Base-by-base conservation (phyloP, 805 yeast species). In the Ogataea chonburiensis region DNA sequence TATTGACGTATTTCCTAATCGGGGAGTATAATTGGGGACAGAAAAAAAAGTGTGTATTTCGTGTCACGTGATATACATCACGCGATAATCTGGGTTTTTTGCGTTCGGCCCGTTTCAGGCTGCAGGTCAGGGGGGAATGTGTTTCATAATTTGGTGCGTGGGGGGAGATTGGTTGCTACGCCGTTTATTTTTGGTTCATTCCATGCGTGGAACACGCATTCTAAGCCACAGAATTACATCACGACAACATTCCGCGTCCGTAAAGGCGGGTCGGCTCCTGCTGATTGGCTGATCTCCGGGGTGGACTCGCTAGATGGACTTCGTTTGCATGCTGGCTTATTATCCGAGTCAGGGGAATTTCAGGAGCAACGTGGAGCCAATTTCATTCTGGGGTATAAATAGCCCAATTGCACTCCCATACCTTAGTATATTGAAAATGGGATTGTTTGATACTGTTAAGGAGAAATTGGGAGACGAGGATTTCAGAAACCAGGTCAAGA, bases 371-470 rank as follows among this genome's bases (percentile, higher is more conserved):
- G 23, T 22, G 13, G 15, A 20, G 12, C 30, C n/a, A 28, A 26
- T 35, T 35, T 35, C 39, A 35, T 11, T 13, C 26, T 24, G 26
- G 15, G 17, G n/a, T 35, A 35, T 35, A 35, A 35, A 35, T 35
- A n/a, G 20, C 16, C 21, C 13, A 11, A 21, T 18, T 18, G n/a
- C n/a, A n/a, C n/a, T n/a, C n/a, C n/a, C n/a, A n/a, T 15, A 17
- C 20, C 19, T 13, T 17, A n/a, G 18, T 9, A 11, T 11, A 13
- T 38, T 27, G 13, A 50, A 37, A 45, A 52, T 52, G 57, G 74
- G 74, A 40, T 55, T 69, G 36, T 64, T 70, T 47, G 73, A 68
- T 45, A 56, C 52, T 36, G 69, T 65, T 27, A 68, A 64, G 52
- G 60, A 66, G 17, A 59, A 59, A 33, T 56, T 63, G 26, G 40